Evolutionary conservation across 2,329 filamentous ascomycete genomes (phyloP), one percentile per base, ranked within the genome.

Genomic region (Aureobasidium sp.): DNA sequence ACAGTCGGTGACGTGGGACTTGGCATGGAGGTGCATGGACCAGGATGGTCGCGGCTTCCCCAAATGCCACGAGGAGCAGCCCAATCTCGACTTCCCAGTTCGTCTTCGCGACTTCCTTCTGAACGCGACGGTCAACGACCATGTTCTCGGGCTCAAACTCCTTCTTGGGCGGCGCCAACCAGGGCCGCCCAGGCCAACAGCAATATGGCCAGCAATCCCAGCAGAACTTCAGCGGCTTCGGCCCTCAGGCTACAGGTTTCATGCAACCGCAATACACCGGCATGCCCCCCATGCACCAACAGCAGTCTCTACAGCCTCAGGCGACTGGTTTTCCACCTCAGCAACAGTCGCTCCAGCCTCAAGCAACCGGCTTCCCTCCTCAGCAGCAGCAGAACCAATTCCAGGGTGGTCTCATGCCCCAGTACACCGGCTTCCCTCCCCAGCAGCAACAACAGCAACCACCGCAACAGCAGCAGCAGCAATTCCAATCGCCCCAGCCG

Each of bases 71-170:
- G 31, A 33, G 31, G 31, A 33, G 31, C 11, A 11, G 6, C n/a
- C 49, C 31, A 37, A 39, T 52, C 19, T 52, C 49, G 49, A 52
- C 49, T 52, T 24, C 19, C 42, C 5, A 47, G 22, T 47, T 29
- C 27, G 19, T 14, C 9, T 17, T 31, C 48, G 31, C 48, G 48
- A 52, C 48, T 52, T 24, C 19, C 49, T 39, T 14, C 22, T 12
- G 31, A 35, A 37, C 49, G 49, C 49, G 33, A 52, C 49, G 5
- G 39, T 24, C 53, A 44, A 57, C 59, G 44, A 72, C 71, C 76
- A 97, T 97, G 93, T 97, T 90, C 79, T 94, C 91, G 67, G 90
- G 88, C 74, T 89, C 90, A 67, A 95, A 89, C 79, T 87, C 89
- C 66, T 97, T 87, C 76, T 78, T 96, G 70, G 91, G 91, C 76